phyloP scores from a whole-genome alignment of 1,284 basidiomycete genomes.

The Phellopilus nigrolimitatus region DNA sequence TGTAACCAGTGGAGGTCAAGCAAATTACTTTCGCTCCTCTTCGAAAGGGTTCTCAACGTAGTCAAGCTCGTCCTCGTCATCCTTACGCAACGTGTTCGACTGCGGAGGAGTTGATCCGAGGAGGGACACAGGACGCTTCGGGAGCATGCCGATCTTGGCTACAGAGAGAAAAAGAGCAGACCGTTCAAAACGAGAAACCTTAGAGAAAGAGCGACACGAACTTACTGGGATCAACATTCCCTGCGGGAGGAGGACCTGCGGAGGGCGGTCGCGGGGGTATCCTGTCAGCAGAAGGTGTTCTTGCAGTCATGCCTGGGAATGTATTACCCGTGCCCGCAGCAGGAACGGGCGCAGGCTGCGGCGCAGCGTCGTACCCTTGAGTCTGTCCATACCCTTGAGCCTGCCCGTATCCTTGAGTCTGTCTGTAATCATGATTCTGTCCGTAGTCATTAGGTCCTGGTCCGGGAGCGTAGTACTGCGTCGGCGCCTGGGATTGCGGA shows the following conservation, averaged over 20 bases:
- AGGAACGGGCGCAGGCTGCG: constrained; percentile 1
- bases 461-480: constrained; percentile 4
- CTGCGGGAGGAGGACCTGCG: constrained; percentile 16
- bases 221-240: constrained; percentile 19
- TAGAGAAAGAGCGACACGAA: not conserved
- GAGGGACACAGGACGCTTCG: constrained; percentile 68
- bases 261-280: constrained; percentile 17
- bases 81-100: constrained; percentile 28
- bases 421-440: too few relatives aligned
- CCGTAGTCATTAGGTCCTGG: not conserved
- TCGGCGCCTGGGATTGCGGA: not conserved
- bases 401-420: too few relatives aligned
- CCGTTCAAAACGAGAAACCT: not conserved
- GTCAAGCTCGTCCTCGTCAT: constrained; percentile 53
- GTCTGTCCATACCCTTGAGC: too few relatives aligned
- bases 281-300: constrained; percentile 6
- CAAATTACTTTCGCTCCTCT: constrained; percentile 29
- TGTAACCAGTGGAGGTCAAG: not conserved
- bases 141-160: constrained; percentile 67
- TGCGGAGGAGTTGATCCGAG: constrained; percentile 36
- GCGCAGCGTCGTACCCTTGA: constrained; percentile 14
- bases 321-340: not conserved
- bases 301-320: not conserved
- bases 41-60: constrained; percentile 69
- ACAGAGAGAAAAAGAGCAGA: constrained; percentile 4